Evolutionary conservation across 192 early-diverging fungal genomes (phyloP).

Genomic region (Chytriomyces hyalinus): DNA sequence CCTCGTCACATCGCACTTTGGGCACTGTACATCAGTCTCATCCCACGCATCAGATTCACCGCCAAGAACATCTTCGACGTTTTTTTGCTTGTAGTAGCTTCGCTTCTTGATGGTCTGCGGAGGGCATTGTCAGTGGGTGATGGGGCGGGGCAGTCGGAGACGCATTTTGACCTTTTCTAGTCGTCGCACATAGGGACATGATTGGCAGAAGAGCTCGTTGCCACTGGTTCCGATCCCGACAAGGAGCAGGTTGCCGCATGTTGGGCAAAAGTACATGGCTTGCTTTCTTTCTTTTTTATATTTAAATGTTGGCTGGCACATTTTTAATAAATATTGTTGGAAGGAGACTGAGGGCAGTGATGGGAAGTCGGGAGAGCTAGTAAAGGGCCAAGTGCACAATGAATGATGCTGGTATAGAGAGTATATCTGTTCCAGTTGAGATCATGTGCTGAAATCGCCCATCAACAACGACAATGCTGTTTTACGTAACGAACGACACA

Average conservation of each 20-base stretch:
- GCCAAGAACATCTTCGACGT: constrained; percentile 93
- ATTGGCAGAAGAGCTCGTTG: constrained; percentile 77
- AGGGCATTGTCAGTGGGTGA: not conserved
- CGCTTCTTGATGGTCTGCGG: constrained; percentile 60
- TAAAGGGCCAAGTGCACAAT: too few relatives aligned
- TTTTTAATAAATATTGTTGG: too few relatives aligned
- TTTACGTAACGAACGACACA: too few relatives aligned
- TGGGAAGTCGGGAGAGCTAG: too few relatives aligned
- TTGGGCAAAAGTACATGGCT: constrained; percentile 87
- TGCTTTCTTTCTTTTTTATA: constrained; percentile 22
- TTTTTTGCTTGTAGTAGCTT: constrained; percentile 75
- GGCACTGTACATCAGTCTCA: constrained; percentile 57
- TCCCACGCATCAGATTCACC: constrained; percentile 90
- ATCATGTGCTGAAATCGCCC: too few relatives aligned
- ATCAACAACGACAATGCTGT: too few relatives aligned
- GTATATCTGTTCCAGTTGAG: too few relatives aligned
- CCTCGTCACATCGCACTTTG: constrained; percentile 50
- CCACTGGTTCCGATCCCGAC: constrained; percentile 64
- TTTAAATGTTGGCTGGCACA: not conserved
- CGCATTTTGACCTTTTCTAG: constrained; percentile 56
- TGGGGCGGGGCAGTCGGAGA: not conserved
- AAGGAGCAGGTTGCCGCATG: constrained; percentile 84
- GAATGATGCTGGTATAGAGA: too few relatives aligned
- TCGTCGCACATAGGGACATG: constrained; percentile 85
- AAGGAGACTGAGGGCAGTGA: too few relatives aligned